These are phyloP conservation scores for Ophiostoma sp. DNA, from an alignment of 2,329 filamentous ascomycete species.

Conservation along the genomic window DNA sequence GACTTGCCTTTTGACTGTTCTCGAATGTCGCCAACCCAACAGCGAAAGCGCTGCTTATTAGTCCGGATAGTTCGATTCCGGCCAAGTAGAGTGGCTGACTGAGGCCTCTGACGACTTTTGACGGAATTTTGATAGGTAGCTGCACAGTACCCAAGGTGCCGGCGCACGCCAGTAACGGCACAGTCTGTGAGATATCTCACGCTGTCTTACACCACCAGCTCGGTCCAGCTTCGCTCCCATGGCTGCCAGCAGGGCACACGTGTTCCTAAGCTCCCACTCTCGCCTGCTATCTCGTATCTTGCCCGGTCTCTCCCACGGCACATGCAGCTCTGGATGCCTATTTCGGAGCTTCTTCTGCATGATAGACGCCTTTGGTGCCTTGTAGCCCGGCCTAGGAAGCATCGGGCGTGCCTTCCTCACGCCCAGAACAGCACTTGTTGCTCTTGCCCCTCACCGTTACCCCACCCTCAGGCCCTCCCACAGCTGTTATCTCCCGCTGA, in stretches of 20 bases:
- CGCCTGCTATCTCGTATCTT: background rate
- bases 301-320: background rate
- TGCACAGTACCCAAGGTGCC: background rate
- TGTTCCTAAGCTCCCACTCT: background rate
- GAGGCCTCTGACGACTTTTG: background rate
- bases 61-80: background rate
- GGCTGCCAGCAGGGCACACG: slow-evolving; percentile 3
- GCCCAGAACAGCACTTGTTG: slow-evolving; percentile 13
- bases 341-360: slow-evolving; percentile 12
- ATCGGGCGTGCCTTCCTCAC: slow-evolving; percentile 17
- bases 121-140: background rate
- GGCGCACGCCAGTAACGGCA: background rate
- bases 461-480: slow-evolving; percentile 17
- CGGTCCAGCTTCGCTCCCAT: background rate
- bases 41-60: background rate
- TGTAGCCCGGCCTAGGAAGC: background rate
- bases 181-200: background rate
- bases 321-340: slow-evolving; percentile 7
- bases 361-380: background rate
- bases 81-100: background rate
- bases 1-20: too few relatives aligned
- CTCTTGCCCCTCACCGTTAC: slow-evolving; percentile 21
- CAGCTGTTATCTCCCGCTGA: slow-evolving; percentile 18
- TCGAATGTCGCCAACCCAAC: background rate
- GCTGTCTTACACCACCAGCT: slow-evolving; percentile 1